Base-by-base conservation (phyloP, 768 basidiomycete genomes). In the Arthromyces matolae region DNA sequence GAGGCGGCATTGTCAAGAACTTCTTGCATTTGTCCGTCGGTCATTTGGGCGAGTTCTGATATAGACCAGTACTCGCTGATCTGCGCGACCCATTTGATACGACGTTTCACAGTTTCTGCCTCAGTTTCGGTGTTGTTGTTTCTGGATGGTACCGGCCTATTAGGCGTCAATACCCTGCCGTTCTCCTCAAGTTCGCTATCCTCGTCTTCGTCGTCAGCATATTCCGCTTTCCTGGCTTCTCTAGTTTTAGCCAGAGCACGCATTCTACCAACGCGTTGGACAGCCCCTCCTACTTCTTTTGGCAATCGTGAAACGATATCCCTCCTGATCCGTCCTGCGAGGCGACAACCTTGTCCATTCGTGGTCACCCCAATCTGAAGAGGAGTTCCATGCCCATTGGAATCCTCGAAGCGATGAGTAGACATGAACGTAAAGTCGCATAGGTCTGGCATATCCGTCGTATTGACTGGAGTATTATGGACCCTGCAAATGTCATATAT, bases 21-120 rank as follows among this genome's bases (percentile, higher is more conserved):
- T n/a, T 73, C 69, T 9, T 72, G 64, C 81, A 94, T 88, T 4
- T 92, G 89, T 16, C 59, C 60, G 31, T 78, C 73, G 14, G 80
- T 71, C 77, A 96, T 77, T 8, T 68, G 64, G 0, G 90, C 84
- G 7, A 97, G 77, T 33, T 79, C 81, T 9, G 85, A 76, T 39
- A 93, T 73, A 0, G 92, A 85, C 90, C 93, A 97, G 64, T 96
- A 97, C 63, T 97, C 94, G 73, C 92, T 94, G 56, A 98, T 80
- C 63, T 97, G 95, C 0, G 92, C 84, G 3, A 96, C 85, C 91
- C 93, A 97, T 64, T 86, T 82, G 80, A 96, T 89, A 13, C 88
- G 74, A 25, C 93, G 75, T 48, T 68, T 72, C 43, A 77, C 69
- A 20, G 62, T 69, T 53, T 86, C 85, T 1, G 53, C 34, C 7